phyloP scores from a whole-genome alignment of 2,329 filamentous ascomycete genomes.

The Pseudopyrenochaeta lycopersici region DNA sequence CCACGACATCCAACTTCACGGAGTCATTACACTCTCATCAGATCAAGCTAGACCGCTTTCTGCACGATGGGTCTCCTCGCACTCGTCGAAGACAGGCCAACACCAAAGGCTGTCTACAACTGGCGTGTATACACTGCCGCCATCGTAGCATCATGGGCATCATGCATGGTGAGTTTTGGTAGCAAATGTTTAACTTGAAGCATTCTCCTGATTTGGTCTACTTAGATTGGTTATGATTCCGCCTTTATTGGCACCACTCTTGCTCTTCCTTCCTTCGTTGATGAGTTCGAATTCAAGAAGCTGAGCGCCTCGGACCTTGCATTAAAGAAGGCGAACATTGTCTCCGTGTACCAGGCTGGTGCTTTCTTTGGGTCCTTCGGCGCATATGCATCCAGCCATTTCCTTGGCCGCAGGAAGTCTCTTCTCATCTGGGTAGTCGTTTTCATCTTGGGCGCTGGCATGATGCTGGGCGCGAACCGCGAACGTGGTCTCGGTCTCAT shows the following conservation, averaged over 20 bases:
- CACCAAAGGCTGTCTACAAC: conserved; percentile 66
- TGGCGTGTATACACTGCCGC: conserved; percentile 65
- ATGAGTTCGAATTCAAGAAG: conserved; percentile 69
- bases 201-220: conserved; percentile 20
- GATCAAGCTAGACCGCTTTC: conserved; percentile 1
- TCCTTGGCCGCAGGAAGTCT: conserved; percentile 71
- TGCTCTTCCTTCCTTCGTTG: conserved; percentile 71
- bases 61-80: conserved; percentile 39
- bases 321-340: conserved; percentile 75
- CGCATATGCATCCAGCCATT: conserved; percentile 70
- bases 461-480: conserved; percentile 69
- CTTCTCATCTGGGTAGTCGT: conserved; percentile 68
- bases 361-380: conserved; percentile 76
- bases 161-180: conserved; percentile 51
- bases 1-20: conserved; percentile 3
- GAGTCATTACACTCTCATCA: not conserved
- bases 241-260: conserved; percentile 81
- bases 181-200: not conserved
- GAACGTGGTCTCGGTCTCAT: conserved; percentile 61
- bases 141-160: conserved; percentile 62
- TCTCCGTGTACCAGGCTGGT: conserved; percentile 81
- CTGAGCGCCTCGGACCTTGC: conserved; percentile 60
- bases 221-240: conserved; percentile 70
- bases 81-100: conserved; percentile 55
- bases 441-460: conserved; percentile 73